These are phyloP conservation scores for Acacia acuminata DNA, from an alignment of 306 rosid genomes.

Conservation along the genomic window DNA sequence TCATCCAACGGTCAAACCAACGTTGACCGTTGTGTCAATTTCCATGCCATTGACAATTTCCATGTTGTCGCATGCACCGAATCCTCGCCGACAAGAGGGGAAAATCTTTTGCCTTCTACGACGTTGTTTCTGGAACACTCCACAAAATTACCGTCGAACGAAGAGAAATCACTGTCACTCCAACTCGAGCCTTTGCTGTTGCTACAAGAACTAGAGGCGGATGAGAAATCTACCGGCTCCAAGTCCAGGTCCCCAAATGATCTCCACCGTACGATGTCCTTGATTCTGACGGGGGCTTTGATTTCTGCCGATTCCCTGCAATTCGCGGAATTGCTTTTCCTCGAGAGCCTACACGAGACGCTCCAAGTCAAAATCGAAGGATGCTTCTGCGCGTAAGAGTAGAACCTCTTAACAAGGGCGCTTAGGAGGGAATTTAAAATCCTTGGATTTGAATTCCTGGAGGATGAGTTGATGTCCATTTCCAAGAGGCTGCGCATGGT, in stretches of 20 bases:
- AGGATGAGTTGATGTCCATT: background rate
- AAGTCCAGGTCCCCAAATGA: constrained; percentile 54
- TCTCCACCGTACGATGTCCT: constrained; percentile 82
- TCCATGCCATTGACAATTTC: too few species aligned
- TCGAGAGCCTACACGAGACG: constrained; percentile 40
- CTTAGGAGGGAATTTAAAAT: constrained; percentile 45
- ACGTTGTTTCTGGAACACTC: too few species aligned
- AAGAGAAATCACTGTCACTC: constrained; percentile 75
- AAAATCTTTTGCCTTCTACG: too few species aligned
- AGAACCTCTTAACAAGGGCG: constrained; percentile 49
- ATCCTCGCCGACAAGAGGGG: too few species aligned
- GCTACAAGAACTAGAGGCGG: constrained; percentile 27
- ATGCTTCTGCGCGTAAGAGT: constrained; percentile 48
- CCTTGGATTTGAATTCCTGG: constrained; percentile 8
- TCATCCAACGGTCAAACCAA: too few species aligned
- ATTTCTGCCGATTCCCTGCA: background rate
- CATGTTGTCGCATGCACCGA: too few species aligned
- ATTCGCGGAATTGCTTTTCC: background rate
- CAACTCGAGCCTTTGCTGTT: constrained; percentile 59
- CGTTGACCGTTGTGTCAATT: too few species aligned
- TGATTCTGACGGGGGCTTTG: constrained; percentile 49
- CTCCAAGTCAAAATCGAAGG: constrained; percentile 49
- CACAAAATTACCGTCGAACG: constrained; percentile 38
- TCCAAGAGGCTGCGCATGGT: constrained; percentile 20
- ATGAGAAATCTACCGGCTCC: constrained; percentile 43